phyloP scores from a whole-genome alignment of 257 asterid genomes.

The Fraxinus anomala region DNA sequence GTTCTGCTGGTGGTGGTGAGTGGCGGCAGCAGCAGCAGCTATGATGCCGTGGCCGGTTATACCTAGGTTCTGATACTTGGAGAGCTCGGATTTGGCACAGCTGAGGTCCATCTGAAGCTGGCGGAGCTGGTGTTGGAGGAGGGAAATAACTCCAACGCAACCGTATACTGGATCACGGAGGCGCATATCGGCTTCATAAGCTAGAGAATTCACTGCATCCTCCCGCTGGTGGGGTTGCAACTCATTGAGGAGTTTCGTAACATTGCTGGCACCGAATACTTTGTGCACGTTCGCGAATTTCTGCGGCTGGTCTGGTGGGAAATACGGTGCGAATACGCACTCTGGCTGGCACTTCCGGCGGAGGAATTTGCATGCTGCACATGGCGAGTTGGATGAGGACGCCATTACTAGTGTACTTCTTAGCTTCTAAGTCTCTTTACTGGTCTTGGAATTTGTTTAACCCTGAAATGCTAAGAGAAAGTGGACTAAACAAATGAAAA shows the following conservation, averaged over 20 bases:
- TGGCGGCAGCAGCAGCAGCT: constrained; percentile 33
- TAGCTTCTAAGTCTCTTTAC: not conserved
- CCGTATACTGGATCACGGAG: constrained; percentile 83
- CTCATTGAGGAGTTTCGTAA: constrained; percentile 66
- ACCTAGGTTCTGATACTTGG: constrained; percentile 64
- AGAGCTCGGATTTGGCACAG: constrained; percentile 76
- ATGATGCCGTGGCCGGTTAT: constrained; percentile 37
- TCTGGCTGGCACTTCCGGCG: constrained; percentile 73
- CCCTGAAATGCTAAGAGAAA: not conserved
- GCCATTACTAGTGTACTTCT: constrained; percentile 34
- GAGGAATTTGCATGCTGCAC: constrained; percentile 78
- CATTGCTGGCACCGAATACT: constrained; percentile 75
- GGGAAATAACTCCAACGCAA: constrained; percentile 76
- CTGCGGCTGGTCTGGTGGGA: constrained; percentile 80
- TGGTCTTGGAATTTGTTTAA: not conserved
- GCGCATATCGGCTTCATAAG: constrained; percentile 77
- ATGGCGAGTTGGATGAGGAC: constrained; percentile 61
- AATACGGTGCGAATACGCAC: constrained; percentile 73
- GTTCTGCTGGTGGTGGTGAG: constrained; percentile 50
- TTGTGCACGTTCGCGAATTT: constrained; percentile 73
- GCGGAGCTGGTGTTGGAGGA: constrained; percentile 80
- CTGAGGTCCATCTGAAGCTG: constrained; percentile 73
- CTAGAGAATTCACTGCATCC: constrained; percentile 69
- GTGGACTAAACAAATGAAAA: not conserved
- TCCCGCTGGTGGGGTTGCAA: constrained; percentile 76